Evolutionary conservation across 768 basidiomycete genomes (phyloP).

Genomic region (Suillus weaverae): DNA sequence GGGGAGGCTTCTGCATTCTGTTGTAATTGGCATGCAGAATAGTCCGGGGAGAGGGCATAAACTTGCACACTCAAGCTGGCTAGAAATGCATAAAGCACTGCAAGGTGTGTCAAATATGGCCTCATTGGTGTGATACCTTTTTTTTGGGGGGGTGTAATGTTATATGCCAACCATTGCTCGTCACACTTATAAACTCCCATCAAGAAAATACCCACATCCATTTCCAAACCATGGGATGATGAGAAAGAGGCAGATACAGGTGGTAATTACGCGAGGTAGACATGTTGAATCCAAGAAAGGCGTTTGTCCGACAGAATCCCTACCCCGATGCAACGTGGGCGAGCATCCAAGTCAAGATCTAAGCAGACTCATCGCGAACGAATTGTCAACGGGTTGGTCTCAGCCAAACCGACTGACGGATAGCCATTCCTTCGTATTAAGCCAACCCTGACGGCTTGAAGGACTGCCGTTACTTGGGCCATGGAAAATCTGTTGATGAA

Average conservation of each 20-base stretch:
- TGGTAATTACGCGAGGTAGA: not conserved
- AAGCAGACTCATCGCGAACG: not conserved
- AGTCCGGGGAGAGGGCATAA: conserved; percentile 43
- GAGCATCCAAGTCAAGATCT: not conserved
- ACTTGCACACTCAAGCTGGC: not conserved
- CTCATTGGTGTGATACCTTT: not conserved
- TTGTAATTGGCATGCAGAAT: conserved; percentile 48
- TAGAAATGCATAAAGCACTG: not conserved
- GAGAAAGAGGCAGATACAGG: not conserved
- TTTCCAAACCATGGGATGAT: not conserved
- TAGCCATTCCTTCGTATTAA: not conserved
- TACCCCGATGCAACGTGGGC: not conserved
- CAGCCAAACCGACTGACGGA: not conserved
- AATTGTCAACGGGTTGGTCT: not conserved
- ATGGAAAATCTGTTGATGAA: not conserved
- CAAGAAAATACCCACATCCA: not conserved
- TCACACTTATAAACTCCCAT: not conserved
- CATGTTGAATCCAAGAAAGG: not conserved
- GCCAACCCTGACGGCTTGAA: not conserved
- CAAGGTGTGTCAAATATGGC: not conserved
- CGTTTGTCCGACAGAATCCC: not conserved
- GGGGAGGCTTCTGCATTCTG: conserved; percentile 43
- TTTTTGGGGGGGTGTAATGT: not conserved
- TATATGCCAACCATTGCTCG: not conserved
- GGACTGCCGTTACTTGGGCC: not conserved